phyloP scores from a whole-genome alignment of 495 filamentous ascomycete species.

The Tuber borchii region DNA sequence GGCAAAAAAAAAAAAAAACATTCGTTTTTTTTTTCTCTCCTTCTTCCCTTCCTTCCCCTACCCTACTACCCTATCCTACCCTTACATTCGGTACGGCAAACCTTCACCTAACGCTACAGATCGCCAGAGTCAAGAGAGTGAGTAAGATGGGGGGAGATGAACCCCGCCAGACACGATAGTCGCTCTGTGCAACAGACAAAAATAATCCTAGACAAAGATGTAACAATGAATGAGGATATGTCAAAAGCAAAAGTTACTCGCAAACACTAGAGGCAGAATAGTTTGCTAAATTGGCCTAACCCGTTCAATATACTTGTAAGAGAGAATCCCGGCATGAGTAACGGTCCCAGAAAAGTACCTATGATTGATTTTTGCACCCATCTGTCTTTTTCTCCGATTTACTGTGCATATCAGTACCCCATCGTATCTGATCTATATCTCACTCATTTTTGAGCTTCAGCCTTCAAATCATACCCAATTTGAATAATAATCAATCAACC shows the following conservation, averaged over 20 bases:
- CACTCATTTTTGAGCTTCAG: neutral
- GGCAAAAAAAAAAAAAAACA: constrained; percentile 17
- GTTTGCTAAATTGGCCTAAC: constrained; percentile 8
- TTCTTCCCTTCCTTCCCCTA: neutral
- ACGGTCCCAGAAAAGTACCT: neutral
- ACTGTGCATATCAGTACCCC: neutral
- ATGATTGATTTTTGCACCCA: neutral
- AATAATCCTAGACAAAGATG: constrained; percentile 13
- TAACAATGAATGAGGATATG: neutral
- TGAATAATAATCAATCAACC: neutral
- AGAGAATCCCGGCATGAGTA: neutral
- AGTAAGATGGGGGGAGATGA: constrained; percentile 2
- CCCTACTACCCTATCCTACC: neutral
- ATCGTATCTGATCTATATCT: neutral
- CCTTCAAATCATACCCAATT: neutral
- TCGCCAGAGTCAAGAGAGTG: neutral
- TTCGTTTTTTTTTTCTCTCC: constrained; percentile 3
- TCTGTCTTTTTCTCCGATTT: constrained; percentile 4
- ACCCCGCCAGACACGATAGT: neutral
- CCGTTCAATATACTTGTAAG: constrained; percentile 4
- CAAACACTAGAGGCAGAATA: neutral
- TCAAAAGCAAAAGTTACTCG: neutral
- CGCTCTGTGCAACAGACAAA: constrained; percentile 15
- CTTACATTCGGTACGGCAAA: neutral
- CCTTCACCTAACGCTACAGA: neutral